These are phyloP conservation scores for Penicillium sclerotigenum DNA, from an alignment of 2,329 filamentous ascomycete species.

Conservation along the genomic window DNA sequence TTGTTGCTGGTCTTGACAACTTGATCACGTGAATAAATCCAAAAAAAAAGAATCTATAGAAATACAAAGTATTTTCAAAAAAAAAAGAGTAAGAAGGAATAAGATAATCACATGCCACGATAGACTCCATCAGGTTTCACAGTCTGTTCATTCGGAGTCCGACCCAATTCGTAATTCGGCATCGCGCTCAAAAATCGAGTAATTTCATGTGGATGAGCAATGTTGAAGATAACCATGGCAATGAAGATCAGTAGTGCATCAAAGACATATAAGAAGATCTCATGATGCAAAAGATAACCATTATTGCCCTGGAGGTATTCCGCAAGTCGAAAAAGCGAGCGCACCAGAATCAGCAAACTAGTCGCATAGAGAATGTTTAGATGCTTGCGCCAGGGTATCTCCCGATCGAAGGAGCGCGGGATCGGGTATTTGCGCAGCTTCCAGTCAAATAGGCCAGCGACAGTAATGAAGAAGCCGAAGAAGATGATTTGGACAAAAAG, in stretches of 20 bases:
- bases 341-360: neutral
- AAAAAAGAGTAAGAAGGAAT: neutral
- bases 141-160: too few species aligned
- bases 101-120: neutral
- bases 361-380: neutral
- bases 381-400: neutral
- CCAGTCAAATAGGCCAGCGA: neutral
- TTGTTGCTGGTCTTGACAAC: neutral
- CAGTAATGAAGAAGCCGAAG: neutral
- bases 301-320: neutral
- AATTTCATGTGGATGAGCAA: neutral
- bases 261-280: neutral
- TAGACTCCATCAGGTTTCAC: neutral
- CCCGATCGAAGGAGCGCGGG: neutral
- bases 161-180: neutral
- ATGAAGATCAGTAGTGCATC: neutral
- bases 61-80: neutral
- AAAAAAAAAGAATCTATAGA: neutral
- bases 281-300: neutral
- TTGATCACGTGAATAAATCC: neutral
- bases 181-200: neutral
- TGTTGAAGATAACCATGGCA: neutral
- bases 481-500: slow-evolving; percentile 1
- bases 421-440: neutral
- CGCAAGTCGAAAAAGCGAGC: neutral